These are phyloP conservation scores for Manihot esculenta DNA, from an alignment of 441 rosid genomes.

Conservation along the genomic window DNA sequence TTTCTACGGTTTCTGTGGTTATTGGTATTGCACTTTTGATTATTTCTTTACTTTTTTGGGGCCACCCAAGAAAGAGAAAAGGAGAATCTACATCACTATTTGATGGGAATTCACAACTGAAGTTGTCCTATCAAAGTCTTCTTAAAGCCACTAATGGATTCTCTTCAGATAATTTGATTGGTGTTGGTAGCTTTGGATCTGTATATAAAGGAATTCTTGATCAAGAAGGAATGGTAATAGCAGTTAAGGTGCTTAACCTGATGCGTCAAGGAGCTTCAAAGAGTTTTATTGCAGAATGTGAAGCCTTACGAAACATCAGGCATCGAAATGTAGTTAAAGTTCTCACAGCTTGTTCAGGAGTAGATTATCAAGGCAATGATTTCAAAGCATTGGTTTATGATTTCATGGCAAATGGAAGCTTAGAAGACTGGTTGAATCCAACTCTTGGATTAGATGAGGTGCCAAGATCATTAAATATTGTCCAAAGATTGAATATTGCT, in stretches of 20 bases:
- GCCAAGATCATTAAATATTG: too few species aligned
- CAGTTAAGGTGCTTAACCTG: too few species aligned
- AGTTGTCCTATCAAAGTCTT: too few species aligned
- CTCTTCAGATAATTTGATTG: too few species aligned
- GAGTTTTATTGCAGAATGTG: constrained; percentile 11
- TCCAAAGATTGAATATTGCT: neutral
- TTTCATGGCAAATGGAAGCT: too few species aligned
- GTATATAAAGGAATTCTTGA: too few species aligned
- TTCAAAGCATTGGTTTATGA: constrained; percentile 15
- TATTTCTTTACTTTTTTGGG: neutral
- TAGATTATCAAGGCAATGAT: constrained; percentile 9
- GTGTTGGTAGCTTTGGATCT: too few species aligned
- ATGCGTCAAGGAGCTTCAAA: constrained; percentile 6
- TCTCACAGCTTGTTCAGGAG: constrained; percentile 6
- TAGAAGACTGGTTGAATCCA: too few species aligned
- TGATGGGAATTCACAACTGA: neutral
- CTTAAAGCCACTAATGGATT: too few species aligned
- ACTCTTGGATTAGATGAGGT: too few species aligned
- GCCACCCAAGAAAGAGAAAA: neutral
- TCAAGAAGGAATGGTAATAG: too few species aligned
- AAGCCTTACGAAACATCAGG: neutral
- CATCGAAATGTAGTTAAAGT: constrained; percentile 10
- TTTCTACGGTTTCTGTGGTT: neutral
- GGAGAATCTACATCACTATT: neutral
- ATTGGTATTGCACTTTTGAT: neutral